Conservation (phyloP, 208 protist genomes). For the Perkinsela sp. region DNA sequence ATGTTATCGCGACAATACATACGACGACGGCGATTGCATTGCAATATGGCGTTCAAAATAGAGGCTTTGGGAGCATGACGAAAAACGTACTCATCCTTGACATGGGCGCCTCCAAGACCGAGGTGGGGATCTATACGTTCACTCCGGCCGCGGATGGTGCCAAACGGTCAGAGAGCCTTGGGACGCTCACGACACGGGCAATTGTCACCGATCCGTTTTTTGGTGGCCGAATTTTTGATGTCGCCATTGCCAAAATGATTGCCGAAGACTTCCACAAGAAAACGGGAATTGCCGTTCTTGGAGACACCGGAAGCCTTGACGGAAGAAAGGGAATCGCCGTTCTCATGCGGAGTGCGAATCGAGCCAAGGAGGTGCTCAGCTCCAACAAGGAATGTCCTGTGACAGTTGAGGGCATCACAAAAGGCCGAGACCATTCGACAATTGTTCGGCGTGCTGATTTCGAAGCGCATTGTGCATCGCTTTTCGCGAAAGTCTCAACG, state of each 20-base stretch:
- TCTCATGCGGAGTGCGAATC: constrained; percentile 33
- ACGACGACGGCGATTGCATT: constrained; percentile 9
- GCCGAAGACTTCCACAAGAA: constrained; percentile 7
- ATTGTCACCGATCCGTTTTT: constrained; percentile 8
- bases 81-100: constrained; percentile 5
- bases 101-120: constrained; percentile 6
- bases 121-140: constrained; percentile 7
- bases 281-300: constrained; percentile 1
- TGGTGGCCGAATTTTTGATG: constrained; percentile 13
- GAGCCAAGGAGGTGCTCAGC: constrained; percentile 50
- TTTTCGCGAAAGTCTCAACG: constrained; percentile 19
- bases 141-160: constrained; percentile 1
- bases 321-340: constrained; percentile 20
- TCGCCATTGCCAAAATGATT: constrained; percentile 10
- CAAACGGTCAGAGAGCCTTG: constrained; percentile 1
- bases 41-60: constrained; percentile 6
- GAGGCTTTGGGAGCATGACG: constrained; percentile 6
- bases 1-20: constrained; percentile 11
- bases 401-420: constrained; percentile 45
- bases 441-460: constrained; percentile 21
- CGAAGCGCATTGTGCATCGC: constrained; percentile 17
- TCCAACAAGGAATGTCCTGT: constrained; percentile 46
- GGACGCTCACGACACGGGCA: constrained; percentile 6
- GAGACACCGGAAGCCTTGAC: constrained; percentile 1
- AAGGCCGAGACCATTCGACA: constrained; percentile 27